These are phyloP conservation scores for Talaromyces sp. DNA, from an alignment of 2,329 filamentous ascomycete genomes.

Conservation along the genomic window DNA sequence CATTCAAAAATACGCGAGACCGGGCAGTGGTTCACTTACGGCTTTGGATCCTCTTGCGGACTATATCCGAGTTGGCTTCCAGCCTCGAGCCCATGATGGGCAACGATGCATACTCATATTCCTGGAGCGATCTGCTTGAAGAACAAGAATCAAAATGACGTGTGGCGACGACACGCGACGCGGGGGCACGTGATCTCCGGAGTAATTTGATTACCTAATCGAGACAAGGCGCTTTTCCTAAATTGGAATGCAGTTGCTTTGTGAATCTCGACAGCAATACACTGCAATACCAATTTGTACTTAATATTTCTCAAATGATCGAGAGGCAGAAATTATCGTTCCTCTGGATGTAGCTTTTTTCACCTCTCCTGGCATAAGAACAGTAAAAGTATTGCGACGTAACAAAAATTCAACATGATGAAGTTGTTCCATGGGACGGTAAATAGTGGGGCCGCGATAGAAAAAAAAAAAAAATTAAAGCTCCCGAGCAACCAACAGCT, in stretches of 20 bases:
- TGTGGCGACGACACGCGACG: slow-evolving; percentile 9
- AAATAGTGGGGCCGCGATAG: slow-evolving; percentile 4
- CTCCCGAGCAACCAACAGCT: slow-evolving; percentile 9
- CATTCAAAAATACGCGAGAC: background rate
- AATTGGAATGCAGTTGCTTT: background rate
- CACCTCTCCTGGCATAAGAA: background rate
- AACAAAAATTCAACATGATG: background rate
- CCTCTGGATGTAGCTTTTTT: background rate
- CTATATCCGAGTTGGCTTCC: slow-evolving; percentile 52
- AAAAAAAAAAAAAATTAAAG: slow-evolving; percentile 2
- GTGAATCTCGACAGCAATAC: background rate
- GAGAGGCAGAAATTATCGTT: background rate
- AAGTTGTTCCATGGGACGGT: background rate
- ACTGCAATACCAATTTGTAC: background rate
- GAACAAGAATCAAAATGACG: slow-evolving; percentile 1
- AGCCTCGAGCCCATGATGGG: slow-evolving; percentile 56
- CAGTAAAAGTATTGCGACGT: background rate
- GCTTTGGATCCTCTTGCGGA: slow-evolving; percentile 58
- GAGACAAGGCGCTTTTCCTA: background rate
- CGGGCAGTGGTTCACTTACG: slow-evolving; percentile 32
- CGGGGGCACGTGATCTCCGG: slow-evolving; percentile 4
- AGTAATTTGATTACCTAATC: background rate
- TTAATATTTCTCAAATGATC: too few species aligned
- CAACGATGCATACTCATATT: slow-evolving; percentile 7
- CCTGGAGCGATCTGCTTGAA: background rate